A percentile compares a stretch with the other conserved stretches of the same genome.
phyloP scores from a whole-genome alignment of 805 yeast genomes.

The Tetrapisispora pingtungensis region DNA sequence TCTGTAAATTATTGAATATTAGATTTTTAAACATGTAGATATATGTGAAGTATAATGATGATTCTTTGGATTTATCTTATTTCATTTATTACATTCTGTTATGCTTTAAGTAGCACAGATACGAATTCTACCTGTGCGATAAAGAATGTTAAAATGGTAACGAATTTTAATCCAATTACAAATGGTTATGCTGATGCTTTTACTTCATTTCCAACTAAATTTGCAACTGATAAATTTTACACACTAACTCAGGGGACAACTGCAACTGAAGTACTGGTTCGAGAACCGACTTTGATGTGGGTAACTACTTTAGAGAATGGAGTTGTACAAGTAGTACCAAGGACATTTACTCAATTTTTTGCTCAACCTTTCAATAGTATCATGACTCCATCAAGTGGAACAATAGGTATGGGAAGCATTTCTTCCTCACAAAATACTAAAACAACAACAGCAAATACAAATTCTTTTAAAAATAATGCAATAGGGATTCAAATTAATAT shows the following conservation, averaged over 20 bases:
- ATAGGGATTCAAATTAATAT: constrained; percentile 1
- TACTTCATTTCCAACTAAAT: neutral
- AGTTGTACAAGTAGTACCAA: constrained; percentile 33
- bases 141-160: neutral
- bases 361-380: constrained; percentile 22
- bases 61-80: too few relatives aligned
- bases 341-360: constrained; percentile 41
- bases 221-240: constrained; percentile 6
- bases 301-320: constrained; percentile 34
- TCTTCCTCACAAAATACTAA: neutral
- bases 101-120: neutral
- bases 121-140: neutral
- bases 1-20: too few relatives aligned
- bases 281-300: constrained; percentile 36
- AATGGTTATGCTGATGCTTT: neutral
- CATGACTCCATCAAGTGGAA: constrained; percentile 27
- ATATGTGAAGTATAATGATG: too few relatives aligned
- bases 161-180: neutral
- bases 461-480: neutral
- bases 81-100: neutral
- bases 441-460: neutral
- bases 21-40: too few relatives aligned
- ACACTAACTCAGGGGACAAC: constrained; percentile 18
- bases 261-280: constrained; percentile 18
- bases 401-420: constrained; percentile 3